Conservation (phyloP, 208 protist species). For the Sergeia podlipaevii region DNA sequence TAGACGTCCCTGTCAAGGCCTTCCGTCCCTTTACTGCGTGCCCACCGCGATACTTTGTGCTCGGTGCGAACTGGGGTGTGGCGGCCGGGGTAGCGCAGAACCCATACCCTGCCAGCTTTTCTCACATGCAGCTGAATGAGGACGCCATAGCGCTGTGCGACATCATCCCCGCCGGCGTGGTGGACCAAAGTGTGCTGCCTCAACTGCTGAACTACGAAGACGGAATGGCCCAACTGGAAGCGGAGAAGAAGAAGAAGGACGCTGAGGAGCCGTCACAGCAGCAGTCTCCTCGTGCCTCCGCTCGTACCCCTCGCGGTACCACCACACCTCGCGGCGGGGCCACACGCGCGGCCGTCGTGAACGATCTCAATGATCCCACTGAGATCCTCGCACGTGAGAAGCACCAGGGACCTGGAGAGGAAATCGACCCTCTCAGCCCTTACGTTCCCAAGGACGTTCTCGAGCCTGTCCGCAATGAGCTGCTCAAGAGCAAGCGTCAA, state of each 20-base stretch:
- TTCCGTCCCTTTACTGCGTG: slow-evolving; percentile 75
- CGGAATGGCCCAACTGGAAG: slow-evolving; percentile 44
- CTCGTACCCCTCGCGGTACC: slow-evolving; percentile 24
- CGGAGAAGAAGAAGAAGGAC: slow-evolving; percentile 34
- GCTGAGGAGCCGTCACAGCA: slow-evolving; percentile 14
- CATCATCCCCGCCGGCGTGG: slow-evolving; percentile 46
- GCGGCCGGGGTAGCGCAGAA: slow-evolving; percentile 40
- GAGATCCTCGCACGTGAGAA: slow-evolving; percentile 32
- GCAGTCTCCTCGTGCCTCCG: slow-evolving; percentile 21
- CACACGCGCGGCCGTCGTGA: slow-evolving; percentile 3
- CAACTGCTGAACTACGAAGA: slow-evolving; percentile 52
- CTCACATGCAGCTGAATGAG: slow-evolving; percentile 76
- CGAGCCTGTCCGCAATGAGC: slow-evolving; percentile 40
- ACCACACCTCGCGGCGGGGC: too few species aligned
- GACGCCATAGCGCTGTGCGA: slow-evolving; percentile 50
- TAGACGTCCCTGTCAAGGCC: slow-evolving; percentile 67
- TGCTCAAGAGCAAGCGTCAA: slow-evolving; percentile 34
- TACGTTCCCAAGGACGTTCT: slow-evolving; percentile 50
- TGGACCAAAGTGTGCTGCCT: slow-evolving; percentile 53
- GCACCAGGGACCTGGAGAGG: slow-evolving; percentile 36
- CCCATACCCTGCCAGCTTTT: slow-evolving; percentile 62
- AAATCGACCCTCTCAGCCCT: slow-evolving; percentile 69
- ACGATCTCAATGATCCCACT: slow-evolving; percentile 10
- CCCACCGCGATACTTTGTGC: slow-evolving; percentile 73
- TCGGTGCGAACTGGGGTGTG: slow-evolving; percentile 79